Evolutionary conservation across 257 asterid genomes (phyloP).

Genomic region (Thymus quinquecostatus): DNA sequence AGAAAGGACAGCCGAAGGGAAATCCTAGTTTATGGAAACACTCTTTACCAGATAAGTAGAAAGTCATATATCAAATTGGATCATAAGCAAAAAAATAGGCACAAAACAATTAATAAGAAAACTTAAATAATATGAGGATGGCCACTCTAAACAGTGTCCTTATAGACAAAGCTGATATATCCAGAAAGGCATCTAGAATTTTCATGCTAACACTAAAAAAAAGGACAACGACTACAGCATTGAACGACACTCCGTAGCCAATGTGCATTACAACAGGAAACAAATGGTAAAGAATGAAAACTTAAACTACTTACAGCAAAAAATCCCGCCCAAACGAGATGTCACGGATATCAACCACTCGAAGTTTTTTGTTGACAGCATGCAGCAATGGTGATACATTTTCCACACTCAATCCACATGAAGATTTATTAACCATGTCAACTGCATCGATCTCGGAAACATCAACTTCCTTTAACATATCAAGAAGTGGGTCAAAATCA

Average conservation of each 20-base stretch:
- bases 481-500: slow-evolving; percentile 71
- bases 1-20: slow-evolving; percentile 5
- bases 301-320: slow-evolving; percentile 61
- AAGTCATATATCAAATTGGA: background rate
- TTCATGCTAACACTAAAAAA: slow-evolving; percentile 13
- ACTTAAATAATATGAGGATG: background rate
- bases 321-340: slow-evolving; percentile 75
- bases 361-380: slow-evolving; percentile 71
- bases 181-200: background rate
- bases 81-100: slow-evolving; percentile 16
- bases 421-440: slow-evolving; percentile 67
- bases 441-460: slow-evolving; percentile 85
- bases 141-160: slow-evolving; percentile 5
- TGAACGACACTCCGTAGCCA: slow-evolving; percentile 12
- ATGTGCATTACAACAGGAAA: slow-evolving; percentile 9
- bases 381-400: slow-evolving; percentile 63
- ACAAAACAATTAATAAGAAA: background rate
- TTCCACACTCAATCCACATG: slow-evolving; percentile 68
- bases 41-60: background rate
- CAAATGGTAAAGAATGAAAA: slow-evolving; percentile 25
- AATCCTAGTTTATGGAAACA: background rate
- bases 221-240: slow-evolving; percentile 2
- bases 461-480: slow-evolving; percentile 62
- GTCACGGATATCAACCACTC: slow-evolving; percentile 84
- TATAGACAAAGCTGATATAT: background rate